Evolutionary conservation across 148 eudicot genomes (phyloP).

Genomic region (Drosera capensis): DNA sequence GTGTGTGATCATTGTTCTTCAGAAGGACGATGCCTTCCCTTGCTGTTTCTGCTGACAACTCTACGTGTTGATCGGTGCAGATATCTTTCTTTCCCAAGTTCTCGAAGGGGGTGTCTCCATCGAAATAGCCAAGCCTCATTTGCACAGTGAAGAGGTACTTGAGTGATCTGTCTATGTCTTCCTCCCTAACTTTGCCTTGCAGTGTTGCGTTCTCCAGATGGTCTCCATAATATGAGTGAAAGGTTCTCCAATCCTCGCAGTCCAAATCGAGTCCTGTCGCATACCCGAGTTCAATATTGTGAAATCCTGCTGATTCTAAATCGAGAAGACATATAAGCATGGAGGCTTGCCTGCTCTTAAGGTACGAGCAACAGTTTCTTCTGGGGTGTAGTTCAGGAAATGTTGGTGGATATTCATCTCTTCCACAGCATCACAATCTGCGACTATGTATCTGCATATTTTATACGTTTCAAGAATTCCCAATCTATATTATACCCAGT

Average conservation of each 20-base stretch:
- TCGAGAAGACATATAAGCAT: too few relatives aligned
- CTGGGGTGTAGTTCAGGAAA: conserved; percentile 15
- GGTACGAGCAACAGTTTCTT: conserved; percentile 17
- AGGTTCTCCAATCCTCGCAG: conserved; percentile 9
- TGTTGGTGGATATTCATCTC: conserved; percentile 12
- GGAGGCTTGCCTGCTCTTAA: conserved; percentile 15
- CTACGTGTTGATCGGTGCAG: conserved; percentile 49
- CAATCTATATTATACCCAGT: too few relatives aligned
- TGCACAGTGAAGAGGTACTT: neutral
- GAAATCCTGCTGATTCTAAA: too few relatives aligned
- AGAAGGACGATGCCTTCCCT: conserved; percentile 79
- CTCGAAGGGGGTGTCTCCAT: conserved; percentile 67
- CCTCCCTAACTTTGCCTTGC: conserved; percentile 13
- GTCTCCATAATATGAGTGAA: conserved; percentile 6
- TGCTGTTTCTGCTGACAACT: conserved; percentile 80
- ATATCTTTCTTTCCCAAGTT: conserved; percentile 62
- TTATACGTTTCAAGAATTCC: too few relatives aligned
- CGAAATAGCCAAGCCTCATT: conserved; percentile 91
- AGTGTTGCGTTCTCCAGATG: conserved; percentile 7
- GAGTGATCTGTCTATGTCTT: neutral
- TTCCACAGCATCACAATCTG: conserved; percentile 29
- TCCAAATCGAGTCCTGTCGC: conserved; percentile 21
- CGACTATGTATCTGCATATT: conserved; percentile 13
- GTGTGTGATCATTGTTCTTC: conserved; percentile 21
- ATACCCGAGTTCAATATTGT: too few relatives aligned